Evolutionary conservation across 305 asterid species (phyloP).

Genomic region (Andrographis paniculata): DNA sequence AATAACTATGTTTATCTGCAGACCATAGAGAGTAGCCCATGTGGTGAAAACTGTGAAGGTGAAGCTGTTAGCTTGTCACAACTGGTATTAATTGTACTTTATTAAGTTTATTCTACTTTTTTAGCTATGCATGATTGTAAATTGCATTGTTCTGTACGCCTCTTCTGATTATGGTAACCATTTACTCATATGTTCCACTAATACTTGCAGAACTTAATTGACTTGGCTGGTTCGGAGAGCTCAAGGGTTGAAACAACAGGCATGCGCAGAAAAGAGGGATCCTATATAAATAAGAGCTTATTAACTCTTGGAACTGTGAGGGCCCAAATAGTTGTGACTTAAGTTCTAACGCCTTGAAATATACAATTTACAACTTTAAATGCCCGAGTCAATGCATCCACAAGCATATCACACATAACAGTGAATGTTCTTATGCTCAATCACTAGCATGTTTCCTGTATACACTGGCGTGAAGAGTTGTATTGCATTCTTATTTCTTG

Average conservation of each 20-base stretch:
- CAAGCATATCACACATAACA: too few species aligned
- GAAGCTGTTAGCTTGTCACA: conserved; percentile 94
- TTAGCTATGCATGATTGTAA: not conserved
- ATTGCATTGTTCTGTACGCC: conserved; percentile 11
- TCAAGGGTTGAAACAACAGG: conserved; percentile 94
- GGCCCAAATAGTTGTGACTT: conserved; percentile 26
- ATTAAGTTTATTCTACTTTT: conserved; percentile 12
- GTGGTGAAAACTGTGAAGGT: conserved; percentile 77
- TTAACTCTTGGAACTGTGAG: conserved; percentile 99
- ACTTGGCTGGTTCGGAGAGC: conserved; percentile 99
- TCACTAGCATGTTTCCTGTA: too few species aligned
- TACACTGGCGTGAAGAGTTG: too few species aligned
- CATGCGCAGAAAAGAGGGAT: conserved; percentile 90
- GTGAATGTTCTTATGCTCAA: too few species aligned
- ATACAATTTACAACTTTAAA: too few species aligned
- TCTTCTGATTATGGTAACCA: too few species aligned
- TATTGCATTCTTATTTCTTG: too few species aligned
- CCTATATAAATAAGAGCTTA: conserved; percentile 94
- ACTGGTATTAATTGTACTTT: conserved; percentile 43
- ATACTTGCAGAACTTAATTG: conserved; percentile 90
- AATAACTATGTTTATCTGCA: conserved; percentile 29
- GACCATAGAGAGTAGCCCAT: conserved; percentile 98
- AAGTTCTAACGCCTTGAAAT: too few species aligned
- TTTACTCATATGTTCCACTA: conserved; percentile 17
- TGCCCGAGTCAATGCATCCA: too few species aligned